phyloP scores from a whole-genome alignment of 2,329 filamentous ascomycete genomes.

The Elsinoe batatas region DNA sequence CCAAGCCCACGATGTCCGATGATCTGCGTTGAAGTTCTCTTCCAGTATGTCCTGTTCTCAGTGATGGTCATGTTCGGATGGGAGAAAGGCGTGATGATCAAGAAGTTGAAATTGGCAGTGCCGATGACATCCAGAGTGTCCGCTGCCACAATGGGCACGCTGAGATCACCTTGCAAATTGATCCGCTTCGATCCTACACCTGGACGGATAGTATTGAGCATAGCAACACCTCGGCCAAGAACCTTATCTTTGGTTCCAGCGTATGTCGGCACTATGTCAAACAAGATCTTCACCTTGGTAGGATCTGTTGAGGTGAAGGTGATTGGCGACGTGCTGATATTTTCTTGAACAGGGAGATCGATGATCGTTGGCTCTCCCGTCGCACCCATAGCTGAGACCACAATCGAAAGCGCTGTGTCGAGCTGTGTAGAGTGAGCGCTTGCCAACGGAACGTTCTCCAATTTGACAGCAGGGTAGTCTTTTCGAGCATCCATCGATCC shows the following conservation, averaged over 20 bases:
- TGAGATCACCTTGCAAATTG: conserved; percentile 83
- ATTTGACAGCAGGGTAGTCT: conserved; percentile 64
- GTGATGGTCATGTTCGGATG: conserved; percentile 92
- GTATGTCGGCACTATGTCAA: conserved; percentile 93
- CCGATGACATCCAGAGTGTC: conserved; percentile 83
- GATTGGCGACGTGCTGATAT: conserved; percentile 86
- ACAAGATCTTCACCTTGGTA: conserved; percentile 75
- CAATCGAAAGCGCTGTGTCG: conserved; percentile 85
- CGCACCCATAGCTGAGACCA: conserved; percentile 77
- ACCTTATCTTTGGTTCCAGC: conserved; percentile 71
- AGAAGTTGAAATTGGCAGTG: conserved; percentile 90
- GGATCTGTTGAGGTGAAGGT: conserved; percentile 74
- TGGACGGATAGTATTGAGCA: conserved; percentile 78
- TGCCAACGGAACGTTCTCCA: conserved; percentile 78
- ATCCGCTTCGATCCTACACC: conserved; percentile 77
- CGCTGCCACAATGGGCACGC: conserved; percentile 78
- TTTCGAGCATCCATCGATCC: conserved; percentile 93
- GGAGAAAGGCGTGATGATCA: conserved; percentile 86
- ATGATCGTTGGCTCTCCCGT: conserved; percentile 79
- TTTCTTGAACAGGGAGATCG: conserved; percentile 87
- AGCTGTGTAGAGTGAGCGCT: conserved; percentile 88
- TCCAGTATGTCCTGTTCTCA: conserved; percentile 91
- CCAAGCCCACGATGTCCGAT: conserved; percentile 68
- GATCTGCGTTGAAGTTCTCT: conserved; percentile 79
- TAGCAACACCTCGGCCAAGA: conserved; percentile 77